Base-by-base conservation (phyloP, 441 rosid genomes). In the Populus hybrid region DNA sequence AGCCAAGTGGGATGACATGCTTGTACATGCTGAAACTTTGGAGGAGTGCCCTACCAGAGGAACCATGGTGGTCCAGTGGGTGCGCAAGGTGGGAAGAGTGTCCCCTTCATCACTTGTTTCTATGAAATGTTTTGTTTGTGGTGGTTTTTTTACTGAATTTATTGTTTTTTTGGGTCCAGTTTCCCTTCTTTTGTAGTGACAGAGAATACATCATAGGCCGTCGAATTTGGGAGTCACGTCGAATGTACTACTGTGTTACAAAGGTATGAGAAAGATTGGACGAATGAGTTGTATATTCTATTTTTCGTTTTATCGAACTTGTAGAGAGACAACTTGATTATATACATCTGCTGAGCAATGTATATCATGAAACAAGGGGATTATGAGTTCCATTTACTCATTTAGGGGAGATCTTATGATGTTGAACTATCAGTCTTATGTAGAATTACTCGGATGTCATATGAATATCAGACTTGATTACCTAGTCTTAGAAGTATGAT, bases 141-240 rank as follows among this genome's bases (percentile, higher is more conserved):
- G 67, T 77, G 24, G 67, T 69, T 36, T 59, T 10, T 80, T 67
- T 59, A 75, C 68, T 66, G 65, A 72, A 18, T 8, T 30, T 28
- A 5, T 6, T 46, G 16, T 75, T 14, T 46, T 71, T 46, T 10
- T 69, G 71, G 79, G 18, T 75, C 59, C 95, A 95, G 99, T 93
- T 95, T 78, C 98, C 99, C 12, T 92, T 95, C 90, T 95, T 95
- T 69, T 93, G 99, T 77, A 93, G 97, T 28, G 93, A 95, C 85
- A 85, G 99, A 78, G 99, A 95, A 74, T 95, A 95, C 69, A 79
- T 95, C 12, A 89, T 95, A 63, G 94, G 95, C 53, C 97, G 99
- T 59, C 91, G 99, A 46, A 95, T 93, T 35, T 95, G 99, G 98
- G 95, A 93, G 64, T 90, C 93, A 0, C 92, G 92, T 61, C 86